Evolutionary conservation across 495 filamentous ascomycete genomes (phyloP).

Genomic region (Pyrenopolyporus hunteri): DNA sequence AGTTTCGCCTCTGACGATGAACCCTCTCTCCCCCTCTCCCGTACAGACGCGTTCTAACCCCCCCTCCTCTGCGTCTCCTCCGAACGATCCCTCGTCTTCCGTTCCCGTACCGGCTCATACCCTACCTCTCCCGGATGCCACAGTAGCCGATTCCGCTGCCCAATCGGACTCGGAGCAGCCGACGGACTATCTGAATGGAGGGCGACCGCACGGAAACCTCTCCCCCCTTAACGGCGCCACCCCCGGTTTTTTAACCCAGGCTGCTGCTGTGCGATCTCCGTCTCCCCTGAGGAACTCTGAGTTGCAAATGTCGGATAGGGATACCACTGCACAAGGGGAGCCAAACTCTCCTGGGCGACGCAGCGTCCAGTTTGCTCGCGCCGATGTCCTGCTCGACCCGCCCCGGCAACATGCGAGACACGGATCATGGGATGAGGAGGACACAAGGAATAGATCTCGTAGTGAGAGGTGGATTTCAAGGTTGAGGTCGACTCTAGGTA

Average conservation of each 20-base stretch:
- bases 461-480: slow-evolving; percentile 71
- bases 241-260: slow-evolving; percentile 13
- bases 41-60: slow-evolving; percentile 21
- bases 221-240: slow-evolving; percentile 32
- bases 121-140: slow-evolving; percentile 27
- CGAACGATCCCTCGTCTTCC: background rate
- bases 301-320: slow-evolving; percentile 17
- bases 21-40: slow-evolving; percentile 27
- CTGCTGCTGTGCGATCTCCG: slow-evolving; percentile 24
- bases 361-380: slow-evolving; percentile 69
- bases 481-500: slow-evolving; percentile 64
- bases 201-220: slow-evolving; percentile 42
- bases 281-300: slow-evolving; percentile 22
- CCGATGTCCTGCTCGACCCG: slow-evolving; percentile 52
- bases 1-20: slow-evolving; percentile 41
- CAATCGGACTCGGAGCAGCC: slow-evolving; percentile 37
- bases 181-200: slow-evolving; percentile 54
- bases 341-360: slow-evolving; percentile 52
- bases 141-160: slow-evolving; percentile 23
- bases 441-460: slow-evolving; percentile 59
- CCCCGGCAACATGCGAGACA: slow-evolving; percentile 57
- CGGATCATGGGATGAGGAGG: slow-evolving; percentile 63
- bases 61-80: slow-evolving; percentile 10
- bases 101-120: slow-evolving; percentile 1
- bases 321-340: slow-evolving; percentile 22